Evolutionary conservation across 179 eudicot species (phyloP).

Genomic region (Heliamphora pulchella): DNA sequence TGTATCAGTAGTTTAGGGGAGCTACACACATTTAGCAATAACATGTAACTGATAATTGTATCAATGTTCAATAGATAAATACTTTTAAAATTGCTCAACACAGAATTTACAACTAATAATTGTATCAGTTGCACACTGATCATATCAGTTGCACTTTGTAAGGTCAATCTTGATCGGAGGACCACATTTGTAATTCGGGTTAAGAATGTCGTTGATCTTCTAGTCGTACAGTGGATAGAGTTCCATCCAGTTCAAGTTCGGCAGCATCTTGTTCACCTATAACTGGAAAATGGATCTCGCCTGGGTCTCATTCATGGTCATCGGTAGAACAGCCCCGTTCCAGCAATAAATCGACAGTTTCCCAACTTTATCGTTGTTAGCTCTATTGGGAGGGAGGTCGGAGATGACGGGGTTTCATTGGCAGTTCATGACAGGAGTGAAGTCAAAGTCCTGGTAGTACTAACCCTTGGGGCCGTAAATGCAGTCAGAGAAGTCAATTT

Average conservation of each 20-base stretch:
- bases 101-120: too few relatives aligned
- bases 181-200: slow-evolving; percentile 64
- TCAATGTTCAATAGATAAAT: too few relatives aligned
- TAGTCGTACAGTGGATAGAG: slow-evolving; percentile 51
- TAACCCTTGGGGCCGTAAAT: slow-evolving; percentile 63
- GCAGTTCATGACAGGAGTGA: slow-evolving; percentile 55
- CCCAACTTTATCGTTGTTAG: slow-evolving; percentile 62
- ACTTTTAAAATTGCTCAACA: too few relatives aligned
- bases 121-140: too few relatives aligned
- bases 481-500: slow-evolving; percentile 53
- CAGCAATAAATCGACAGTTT: slow-evolving; percentile 53
- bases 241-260: slow-evolving; percentile 40
- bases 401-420: slow-evolving; percentile 50
- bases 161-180: slow-evolving; percentile 49
- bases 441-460: slow-evolving; percentile 62
- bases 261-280: slow-evolving; percentile 39
- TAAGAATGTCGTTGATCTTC: slow-evolving; percentile 53
- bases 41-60: too few relatives aligned
- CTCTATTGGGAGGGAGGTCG: slow-evolving; percentile 56
- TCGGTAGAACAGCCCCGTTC: slow-evolving; percentile 20
- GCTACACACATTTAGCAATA: too few relatives aligned
- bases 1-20: too few relatives aligned
- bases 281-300: neutral
- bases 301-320: too few relatives aligned
- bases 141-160: too few relatives aligned